A percentile compares a stretch with the other conserved stretches of the same genome.
These are phyloP conservation scores for Raphanus hybrid DNA, from an alignment of 441 rosid genomes.

Conservation along the genomic window DNA sequence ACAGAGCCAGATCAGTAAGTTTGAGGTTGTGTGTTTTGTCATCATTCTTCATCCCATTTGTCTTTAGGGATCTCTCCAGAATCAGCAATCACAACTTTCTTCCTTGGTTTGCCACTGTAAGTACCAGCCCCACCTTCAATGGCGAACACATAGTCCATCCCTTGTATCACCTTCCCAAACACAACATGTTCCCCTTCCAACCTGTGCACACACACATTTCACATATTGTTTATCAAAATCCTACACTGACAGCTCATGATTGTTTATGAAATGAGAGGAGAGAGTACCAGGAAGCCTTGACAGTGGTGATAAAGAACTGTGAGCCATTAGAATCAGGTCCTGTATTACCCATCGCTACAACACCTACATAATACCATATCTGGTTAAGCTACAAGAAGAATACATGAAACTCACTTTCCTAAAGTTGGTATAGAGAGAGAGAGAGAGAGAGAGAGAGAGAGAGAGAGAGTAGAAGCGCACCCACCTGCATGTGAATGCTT, in stretches of 20 bases:
- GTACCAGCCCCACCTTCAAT: slow-evolving; percentile 99
- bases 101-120: slow-evolving; percentile 92
- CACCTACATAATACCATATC: slow-evolving; percentile 53
- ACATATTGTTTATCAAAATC: slow-evolving; percentile 10
- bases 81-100: slow-evolving; percentile 86
- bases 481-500: slow-evolving; percentile 88
- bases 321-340: slow-evolving; percentile 95
- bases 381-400: slow-evolving; percentile 7
- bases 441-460: not conserved
- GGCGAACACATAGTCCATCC: slow-evolving; percentile 85
- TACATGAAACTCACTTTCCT: not conserved
- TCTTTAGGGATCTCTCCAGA: slow-evolving; percentile 85
- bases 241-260: slow-evolving; percentile 1
- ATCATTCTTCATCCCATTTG: slow-evolving; percentile 89
- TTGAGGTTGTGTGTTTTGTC: slow-evolving; percentile 37
- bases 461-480: too few species aligned
- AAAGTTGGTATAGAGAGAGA: not conserved
- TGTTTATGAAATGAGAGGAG: not conserved
- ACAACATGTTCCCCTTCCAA: slow-evolving; percentile 97
- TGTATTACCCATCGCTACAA: slow-evolving; percentile 89
- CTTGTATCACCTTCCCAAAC: slow-evolving; percentile 90
- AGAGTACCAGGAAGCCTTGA: slow-evolving; percentile 91
- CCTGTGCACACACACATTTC: slow-evolving; percentile 48
- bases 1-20: slow-evolving; percentile 27
- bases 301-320: slow-evolving; percentile 87